A percentile compares a stretch with the other conserved stretches of the same genome.
These are phyloP conservation scores for Pseudogymnoascus sp. DNA, from an alignment of 2,329 filamentous ascomycete genomes.

Conservation along the genomic window DNA sequence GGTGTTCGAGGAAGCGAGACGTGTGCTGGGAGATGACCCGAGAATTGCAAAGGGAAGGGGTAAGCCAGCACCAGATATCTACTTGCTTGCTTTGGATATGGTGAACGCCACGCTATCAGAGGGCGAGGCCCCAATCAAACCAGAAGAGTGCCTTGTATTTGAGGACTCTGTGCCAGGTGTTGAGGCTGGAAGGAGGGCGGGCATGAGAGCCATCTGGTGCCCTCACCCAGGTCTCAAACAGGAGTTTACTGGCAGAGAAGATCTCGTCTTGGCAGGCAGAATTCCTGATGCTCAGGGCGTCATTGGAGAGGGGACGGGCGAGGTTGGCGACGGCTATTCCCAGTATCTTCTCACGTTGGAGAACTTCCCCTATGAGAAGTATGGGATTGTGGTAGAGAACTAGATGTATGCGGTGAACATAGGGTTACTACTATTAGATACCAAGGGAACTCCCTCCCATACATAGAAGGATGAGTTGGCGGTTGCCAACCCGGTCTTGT, in stretches of 20 bases:
- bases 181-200: conserved; percentile 80
- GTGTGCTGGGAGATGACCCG: conserved; percentile 77
- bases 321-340: conserved; percentile 54
- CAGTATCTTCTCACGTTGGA: conserved; percentile 46
- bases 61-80: conserved; percentile 93
- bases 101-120: conserved; percentile 68
- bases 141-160: conserved; percentile 90
- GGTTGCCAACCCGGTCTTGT: neutral
- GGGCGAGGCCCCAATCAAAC: conserved; percentile 58
- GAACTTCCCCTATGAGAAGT: conserved; percentile 51
- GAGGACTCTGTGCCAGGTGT: conserved; percentile 93
- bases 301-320: conserved; percentile 30
- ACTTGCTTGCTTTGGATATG: conserved; percentile 73
- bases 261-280: conserved; percentile 73
- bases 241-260: conserved; percentile 70
- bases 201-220: conserved; percentile 91
- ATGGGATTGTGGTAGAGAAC: conserved; percentile 41
- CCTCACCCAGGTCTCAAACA: conserved; percentile 73
- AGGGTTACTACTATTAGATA: neutral
- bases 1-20: conserved; percentile 61
- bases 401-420: neutral
- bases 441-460: neutral
- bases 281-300: conserved; percentile 44
- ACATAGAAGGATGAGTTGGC: neutral
- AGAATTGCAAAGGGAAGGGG: conserved; percentile 74